These are phyloP conservation scores for Mycena floridula DNA, from an alignment of 768 basidiomycete genomes.

Conservation along the genomic window DNA sequence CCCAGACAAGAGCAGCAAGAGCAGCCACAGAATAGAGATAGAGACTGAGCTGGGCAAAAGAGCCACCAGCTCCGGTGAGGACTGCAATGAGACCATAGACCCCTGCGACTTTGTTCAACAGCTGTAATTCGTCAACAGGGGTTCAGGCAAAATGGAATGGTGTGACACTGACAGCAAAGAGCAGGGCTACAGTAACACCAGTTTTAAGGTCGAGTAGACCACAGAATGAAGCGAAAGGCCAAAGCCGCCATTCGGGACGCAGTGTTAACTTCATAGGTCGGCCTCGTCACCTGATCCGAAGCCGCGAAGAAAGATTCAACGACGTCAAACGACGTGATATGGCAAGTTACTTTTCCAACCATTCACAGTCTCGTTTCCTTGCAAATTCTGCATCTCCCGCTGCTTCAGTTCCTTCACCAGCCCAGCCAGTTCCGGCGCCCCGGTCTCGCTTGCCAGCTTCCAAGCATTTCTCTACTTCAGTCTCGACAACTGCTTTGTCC, in stretches of 20 bases:
- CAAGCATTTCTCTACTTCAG: constrained; percentile 68
- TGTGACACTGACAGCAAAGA: constrained; percentile 76
- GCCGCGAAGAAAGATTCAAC: constrained; percentile 7
- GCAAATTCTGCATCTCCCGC: constrained; percentile 37
- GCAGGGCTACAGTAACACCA: constrained; percentile 79
- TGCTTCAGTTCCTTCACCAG: constrained; percentile 16
- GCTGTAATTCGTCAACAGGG: constrained; percentile 28
- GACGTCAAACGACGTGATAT: not conserved
- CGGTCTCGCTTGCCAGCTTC: constrained; percentile 53
- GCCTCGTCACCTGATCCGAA: too few relatives aligned
- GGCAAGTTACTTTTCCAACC: constrained; percentile 68
- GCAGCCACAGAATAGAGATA: constrained; percentile 90
- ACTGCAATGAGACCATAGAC: constrained; percentile 94
- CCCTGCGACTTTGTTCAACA: constrained; percentile 97
- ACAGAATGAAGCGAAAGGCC: constrained; percentile 78
- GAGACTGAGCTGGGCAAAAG: constrained; percentile 85
- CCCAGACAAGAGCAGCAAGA: constrained; percentile 80
- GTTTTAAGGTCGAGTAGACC: constrained; percentile 91
- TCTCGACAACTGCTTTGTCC: constrained; percentile 34
- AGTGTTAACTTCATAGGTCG: constrained; percentile 86
- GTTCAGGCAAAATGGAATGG: constrained; percentile 1
- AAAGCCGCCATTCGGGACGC: constrained; percentile 77
- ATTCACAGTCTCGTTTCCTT: constrained; percentile 67
- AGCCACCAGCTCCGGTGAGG: constrained; percentile 85
- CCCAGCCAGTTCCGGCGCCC: constrained; percentile 10